Base-by-base conservation (phyloP, 2,329 filamentous ascomycete genomes). In the Fusarium verrucosum region DNA sequence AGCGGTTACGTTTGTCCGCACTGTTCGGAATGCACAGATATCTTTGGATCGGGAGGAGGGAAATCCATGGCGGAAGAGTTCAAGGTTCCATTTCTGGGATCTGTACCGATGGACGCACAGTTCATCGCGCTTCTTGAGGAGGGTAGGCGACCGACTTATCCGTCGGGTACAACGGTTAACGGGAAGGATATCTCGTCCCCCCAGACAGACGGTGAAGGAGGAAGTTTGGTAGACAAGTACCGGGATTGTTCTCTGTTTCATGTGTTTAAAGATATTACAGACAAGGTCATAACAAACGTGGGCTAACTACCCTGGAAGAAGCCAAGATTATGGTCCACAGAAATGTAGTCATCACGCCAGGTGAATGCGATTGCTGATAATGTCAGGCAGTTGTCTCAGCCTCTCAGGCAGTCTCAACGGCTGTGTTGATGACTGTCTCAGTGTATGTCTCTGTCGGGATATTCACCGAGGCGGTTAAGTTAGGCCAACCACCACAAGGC, bases 31-130 rank as follows among this genome's bases (percentile, higher is more conserved):
- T 96, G 94, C 78, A 97, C 92, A 49, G 92, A 98, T 77, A 86
- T 98, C 47, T 99, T 99, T 76, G 92, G 90, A 47, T 94, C 91
- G 52, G 95, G 95, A 5, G 95, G 95, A 5, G 95, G 95, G 9
- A 83, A 92, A 75, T 85, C 91, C 22, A 97, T 99, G 93, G 93
- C 94, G 8, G 80, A 86, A 43, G 93, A 98, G 69, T 95, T 96
- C 74, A 82, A 82, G 1, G 92, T 98, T 32, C 87, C 85, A 16
- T 98, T 97, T 71, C 78, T 98, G 50, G 95, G 94, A 4, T 88
- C 87, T 25, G 88, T 98, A 33, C 95, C 95, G 2, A 93, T 99
- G 72, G 95, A 99, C 79, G 92, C 93, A 19, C 92, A 94, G 71
- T 97, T 98, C 75, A 91, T 95, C 42, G 85, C 90, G 67, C 78